Conservation (phyloP, 441 rosid species). For the Metrosideros polymorpha region DNA sequence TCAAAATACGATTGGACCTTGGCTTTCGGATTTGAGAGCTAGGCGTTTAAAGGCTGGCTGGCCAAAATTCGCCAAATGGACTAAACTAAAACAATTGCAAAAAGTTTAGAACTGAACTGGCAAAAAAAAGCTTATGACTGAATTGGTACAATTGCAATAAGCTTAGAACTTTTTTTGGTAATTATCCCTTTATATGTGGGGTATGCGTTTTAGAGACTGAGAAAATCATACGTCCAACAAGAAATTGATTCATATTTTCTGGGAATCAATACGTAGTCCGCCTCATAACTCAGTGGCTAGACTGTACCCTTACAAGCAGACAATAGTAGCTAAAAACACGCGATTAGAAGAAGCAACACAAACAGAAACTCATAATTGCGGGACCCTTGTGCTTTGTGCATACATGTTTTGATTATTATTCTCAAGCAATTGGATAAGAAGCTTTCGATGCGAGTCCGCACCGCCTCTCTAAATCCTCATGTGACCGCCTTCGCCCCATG, state of each 20-base stretch:
- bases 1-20: too few relatives aligned
- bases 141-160: too few relatives aligned
- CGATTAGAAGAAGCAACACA: not conserved
- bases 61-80: too few relatives aligned
- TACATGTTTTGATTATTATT: not conserved
- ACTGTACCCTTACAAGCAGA: not conserved
- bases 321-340: not conserved
- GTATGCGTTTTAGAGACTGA: not conserved
- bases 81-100: too few relatives aligned
- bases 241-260: not conserved
- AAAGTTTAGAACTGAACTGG: too few relatives aligned
- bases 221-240: not conserved
- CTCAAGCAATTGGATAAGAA: conserved; percentile 21
- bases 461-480: conserved; percentile 16
- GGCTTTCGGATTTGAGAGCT: too few relatives aligned
- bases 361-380: not conserved
- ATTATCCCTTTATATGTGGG: not conserved
- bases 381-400: not conserved
- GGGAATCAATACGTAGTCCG: not conserved
- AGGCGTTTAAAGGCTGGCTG: too few relatives aligned
- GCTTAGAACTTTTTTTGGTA: too few relatives aligned
- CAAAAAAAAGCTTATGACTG: too few relatives aligned
- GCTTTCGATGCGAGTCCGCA: conserved; percentile 34
- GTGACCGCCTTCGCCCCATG: conserved; percentile 1
- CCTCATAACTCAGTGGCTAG: not conserved